Percentiles rank a stretch among this genome's conserved stretches.
Evolutionary conservation across 352 stramenopile genomes (phyloP).

Genomic region (Peronospora destructor): DNA sequence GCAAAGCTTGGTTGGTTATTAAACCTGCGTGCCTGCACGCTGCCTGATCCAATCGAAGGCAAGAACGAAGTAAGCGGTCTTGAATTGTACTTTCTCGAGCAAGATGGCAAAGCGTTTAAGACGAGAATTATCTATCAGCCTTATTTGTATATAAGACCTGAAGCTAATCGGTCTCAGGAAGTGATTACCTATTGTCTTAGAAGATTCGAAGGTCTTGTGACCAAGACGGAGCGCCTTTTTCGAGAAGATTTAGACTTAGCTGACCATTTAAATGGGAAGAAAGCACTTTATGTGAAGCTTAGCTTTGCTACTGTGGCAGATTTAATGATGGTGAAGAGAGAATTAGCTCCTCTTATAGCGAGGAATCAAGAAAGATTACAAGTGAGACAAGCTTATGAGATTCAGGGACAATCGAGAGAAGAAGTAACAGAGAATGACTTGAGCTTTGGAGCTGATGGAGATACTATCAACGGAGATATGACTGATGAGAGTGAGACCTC

Average conservation of each 20-base stretch:
- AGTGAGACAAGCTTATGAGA: constrained; percentile 59
- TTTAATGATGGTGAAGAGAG: constrained; percentile 60
- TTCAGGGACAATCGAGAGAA: constrained; percentile 40
- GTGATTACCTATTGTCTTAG: constrained; percentile 73
- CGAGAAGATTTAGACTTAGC: constrained; percentile 89
- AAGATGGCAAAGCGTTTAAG: constrained; percentile 93
- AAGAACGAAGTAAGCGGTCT: constrained; percentile 85
- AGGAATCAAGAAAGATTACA: constrained; percentile 61
- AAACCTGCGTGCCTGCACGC: constrained; percentile 54
- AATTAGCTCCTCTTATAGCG: constrained; percentile 49
- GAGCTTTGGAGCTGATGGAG: constrained; percentile 25
- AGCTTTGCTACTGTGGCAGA: constrained; percentile 82
- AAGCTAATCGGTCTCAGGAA: constrained; percentile 56
- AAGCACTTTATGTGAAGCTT: constrained; percentile 86
- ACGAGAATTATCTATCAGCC: constrained; percentile 91
- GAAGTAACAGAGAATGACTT: constrained; percentile 40
- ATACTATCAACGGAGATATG: constrained; percentile 7
- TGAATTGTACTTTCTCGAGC: constrained; percentile 94
- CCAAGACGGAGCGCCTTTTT: constrained; percentile 62
- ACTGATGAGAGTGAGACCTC: constrained; percentile 65
- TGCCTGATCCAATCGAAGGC: constrained; percentile 47
- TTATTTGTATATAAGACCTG: constrained; percentile 93
- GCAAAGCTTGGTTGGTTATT: constrained; percentile 63
- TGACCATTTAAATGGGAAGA: constrained; percentile 85
- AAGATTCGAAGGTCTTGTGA: constrained; percentile 84